Evolutionary conservation across 345 rosid species (phyloP), one percentile per base, ranked within the genome.

Genomic region (Luvunga scandens): DNA sequence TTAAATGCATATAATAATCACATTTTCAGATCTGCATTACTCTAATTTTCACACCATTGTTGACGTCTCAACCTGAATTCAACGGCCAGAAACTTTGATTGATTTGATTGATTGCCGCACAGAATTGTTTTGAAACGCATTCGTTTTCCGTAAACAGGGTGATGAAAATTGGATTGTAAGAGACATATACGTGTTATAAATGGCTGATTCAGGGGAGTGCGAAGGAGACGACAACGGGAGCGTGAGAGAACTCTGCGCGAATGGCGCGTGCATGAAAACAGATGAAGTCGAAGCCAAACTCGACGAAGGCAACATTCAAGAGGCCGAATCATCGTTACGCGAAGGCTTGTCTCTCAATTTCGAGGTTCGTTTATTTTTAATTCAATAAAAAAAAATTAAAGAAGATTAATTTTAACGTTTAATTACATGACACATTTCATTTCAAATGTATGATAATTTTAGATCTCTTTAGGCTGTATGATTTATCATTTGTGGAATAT

Each of bases 301-400:
- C 73, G 96, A 95, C 84, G 89, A 87, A 77, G 98, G 97, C 74
- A 93, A 95, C 67, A 93, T 95, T 80, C 88, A 91, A 72, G 97
- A 93, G 79, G 99, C 99, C 13, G 99, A 95, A 83, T 91, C 94
- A 77, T 95, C 96, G 61, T 80, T 95, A 30, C 89, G 98, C 61
- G 98, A 93, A 85, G 96, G 99, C 57, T 85, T 92, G 68, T 89
- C 94, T 0, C 94, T 95, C 79, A 95, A 90, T 82, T 91, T 84
- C 31, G 99, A 93, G 95, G 99, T 92, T 60, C 62, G 31, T 30
- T 68, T 27, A 27, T n/a, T 27, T 69, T 71, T 45, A 36, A 38
- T 69, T 14, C 16, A 24, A 55, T 53, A 4, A 4, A 60, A 42
- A 42, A 13, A 45, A 13, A 3, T 5, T 42, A 42, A 42, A 45